phyloP scores from a whole-genome alignment of 371 early-diverging fungal genomes.

The Actinomucor elegans region DNA sequence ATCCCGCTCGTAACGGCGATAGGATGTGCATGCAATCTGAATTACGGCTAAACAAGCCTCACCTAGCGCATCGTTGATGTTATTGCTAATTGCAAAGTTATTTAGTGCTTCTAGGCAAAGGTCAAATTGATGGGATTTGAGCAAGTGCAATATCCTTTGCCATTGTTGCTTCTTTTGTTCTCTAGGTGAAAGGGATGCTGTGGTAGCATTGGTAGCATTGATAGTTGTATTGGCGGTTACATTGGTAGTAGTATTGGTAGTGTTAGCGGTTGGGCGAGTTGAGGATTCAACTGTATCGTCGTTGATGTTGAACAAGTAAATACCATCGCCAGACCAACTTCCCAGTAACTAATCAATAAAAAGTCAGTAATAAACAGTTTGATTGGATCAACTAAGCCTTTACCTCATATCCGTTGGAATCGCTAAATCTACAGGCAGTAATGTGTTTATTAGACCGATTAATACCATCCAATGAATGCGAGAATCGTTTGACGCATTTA shows the following conservation, averaged over 20 bases:
- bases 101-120: too few species aligned
- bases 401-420: constrained; percentile 46
- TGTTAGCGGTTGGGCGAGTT: too few species aligned
- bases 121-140: too few species aligned
- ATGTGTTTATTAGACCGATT: constrained; percentile 27
- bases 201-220: background rate
- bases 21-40: too few species aligned
- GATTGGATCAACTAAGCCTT: too few species aligned
- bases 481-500: constrained; percentile 36
- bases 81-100: too few species aligned
- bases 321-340: constrained; percentile 58
- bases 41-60: too few species aligned
- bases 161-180: background rate
- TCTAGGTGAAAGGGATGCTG: background rate
- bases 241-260: background rate
- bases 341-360: constrained; percentile 65
- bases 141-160: background rate
- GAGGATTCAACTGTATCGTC: constrained; percentile 18
- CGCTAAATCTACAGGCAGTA: constrained; percentile 46
- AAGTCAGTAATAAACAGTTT: too few species aligned
- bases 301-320: constrained; percentile 63
- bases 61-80: too few species aligned
- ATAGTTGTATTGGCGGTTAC: background rate
- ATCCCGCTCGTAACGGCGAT: too few species aligned
- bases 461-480: constrained; percentile 10